Evolutionary conservation across 2,329 filamentous ascomycete genomes (phyloP).

Genomic region (Xylaria polymorpha): DNA sequence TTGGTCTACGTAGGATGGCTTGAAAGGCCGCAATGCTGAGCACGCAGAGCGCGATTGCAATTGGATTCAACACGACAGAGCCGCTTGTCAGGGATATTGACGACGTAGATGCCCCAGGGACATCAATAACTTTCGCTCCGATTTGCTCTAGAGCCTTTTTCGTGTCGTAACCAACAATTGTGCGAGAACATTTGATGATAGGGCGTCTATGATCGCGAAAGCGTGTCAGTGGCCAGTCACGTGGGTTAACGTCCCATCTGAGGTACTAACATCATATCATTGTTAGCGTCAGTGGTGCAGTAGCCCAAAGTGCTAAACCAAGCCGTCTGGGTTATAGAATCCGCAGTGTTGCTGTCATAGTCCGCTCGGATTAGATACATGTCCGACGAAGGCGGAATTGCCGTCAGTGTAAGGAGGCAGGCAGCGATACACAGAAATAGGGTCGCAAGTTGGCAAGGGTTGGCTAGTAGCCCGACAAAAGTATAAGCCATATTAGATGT

Average conservation of each 20-base stretch:
- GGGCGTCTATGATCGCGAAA: background rate
- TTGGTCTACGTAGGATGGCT: constrained; percentile 16
- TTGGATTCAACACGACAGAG: constrained; percentile 11
- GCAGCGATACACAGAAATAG: constrained; percentile 23
- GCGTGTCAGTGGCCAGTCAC: background rate
- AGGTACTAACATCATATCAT: constrained; percentile 27
- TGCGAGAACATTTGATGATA: background rate
- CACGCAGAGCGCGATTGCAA: constrained; percentile 26
- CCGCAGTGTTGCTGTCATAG: constrained; percentile 6
- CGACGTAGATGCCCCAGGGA: background rate
- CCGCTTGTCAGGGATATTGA: constrained; percentile 23
- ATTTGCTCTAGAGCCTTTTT: background rate
- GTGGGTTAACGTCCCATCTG: background rate
- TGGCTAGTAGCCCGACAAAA: constrained; percentile 11
- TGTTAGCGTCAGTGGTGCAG: constrained; percentile 21
- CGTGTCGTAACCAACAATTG: constrained; percentile 23
- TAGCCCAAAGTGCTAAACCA: constrained; percentile 36
- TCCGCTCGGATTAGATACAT: constrained; percentile 33
- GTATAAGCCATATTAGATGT: constrained; percentile 20
- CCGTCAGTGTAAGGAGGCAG: constrained; percentile 19
- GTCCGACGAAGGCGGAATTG: constrained; percentile 22
- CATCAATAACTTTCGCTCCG: background rate
- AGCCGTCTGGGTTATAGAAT: constrained; percentile 18
- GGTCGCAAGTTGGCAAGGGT: constrained; percentile 28
- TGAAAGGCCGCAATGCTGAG: constrained; percentile 26